Base-by-base conservation (phyloP, 73 alveolate species). In the Paramecium octaurelia region DNA sequence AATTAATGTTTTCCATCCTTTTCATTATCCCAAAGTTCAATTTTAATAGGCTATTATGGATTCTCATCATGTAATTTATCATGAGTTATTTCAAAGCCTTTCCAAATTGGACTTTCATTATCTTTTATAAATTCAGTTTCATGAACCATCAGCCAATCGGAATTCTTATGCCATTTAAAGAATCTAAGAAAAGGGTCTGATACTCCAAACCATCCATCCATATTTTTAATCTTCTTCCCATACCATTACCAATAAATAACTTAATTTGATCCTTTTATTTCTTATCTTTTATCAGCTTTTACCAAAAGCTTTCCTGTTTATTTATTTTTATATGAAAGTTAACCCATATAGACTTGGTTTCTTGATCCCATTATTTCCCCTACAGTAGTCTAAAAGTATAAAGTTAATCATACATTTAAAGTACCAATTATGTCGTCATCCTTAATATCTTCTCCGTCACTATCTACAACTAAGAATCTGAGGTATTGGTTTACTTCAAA, bases 11-110 rank as follows among this genome's bases (percentile, higher is more conserved):
- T 85, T 36, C 95, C 97, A 85, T 50, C 58, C 20, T 59, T 21
- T 27, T 29, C 86, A 85, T 91, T 73, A 83, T 95, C 94, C 95
- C 93, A 95, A 1, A 91, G 88, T 58, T 95, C 95, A 23, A 95
- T 85, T 31, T 42, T 68, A 18, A 95, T 75, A 9, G 96, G 96
- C n/a, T 57, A 23, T 14, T 54, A 20, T 23, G 42, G 70, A 50
- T 95, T 85, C 8, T 93, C 93, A 85, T 95, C 93, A 84, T 96
- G 93, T 11, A 95, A 50, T 12, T 44, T 75, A 42, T 93, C 92
- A 10, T 85, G 59, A 9, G 40, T 20, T 12, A 43, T 23, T 8
- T 24, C 92, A 34, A 92, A 12, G 24, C 64, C 64, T 80, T 46
- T 80, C 84, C 84, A 64, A 23, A 64, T 92, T 92, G 58, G 87